Conservation (phyloP, 352 stramenopile species). For the Globisporangium orthogonon region DNA sequence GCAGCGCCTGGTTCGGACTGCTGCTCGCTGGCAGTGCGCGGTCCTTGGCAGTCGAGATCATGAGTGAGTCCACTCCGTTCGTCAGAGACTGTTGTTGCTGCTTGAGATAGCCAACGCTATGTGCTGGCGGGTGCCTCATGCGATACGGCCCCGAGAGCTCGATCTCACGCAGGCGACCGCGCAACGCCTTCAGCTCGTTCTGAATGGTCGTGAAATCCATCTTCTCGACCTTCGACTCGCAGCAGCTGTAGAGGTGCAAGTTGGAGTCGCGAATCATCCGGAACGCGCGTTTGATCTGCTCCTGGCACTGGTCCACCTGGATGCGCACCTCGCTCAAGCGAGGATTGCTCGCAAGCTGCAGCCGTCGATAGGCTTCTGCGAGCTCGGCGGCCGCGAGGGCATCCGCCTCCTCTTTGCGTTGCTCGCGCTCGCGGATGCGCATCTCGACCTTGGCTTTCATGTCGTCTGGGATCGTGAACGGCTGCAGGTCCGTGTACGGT, state of each 20-base stretch:
- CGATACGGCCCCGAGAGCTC: slow-evolving; percentile 12
- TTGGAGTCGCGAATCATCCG: slow-evolving; percentile 61
- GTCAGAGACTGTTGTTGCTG: neutral
- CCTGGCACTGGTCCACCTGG: slow-evolving; percentile 53
- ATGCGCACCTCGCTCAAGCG: slow-evolving; percentile 52
- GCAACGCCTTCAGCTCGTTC: slow-evolving; percentile 42
- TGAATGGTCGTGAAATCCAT: slow-evolving; percentile 39
- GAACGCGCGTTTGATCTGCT: slow-evolving; percentile 63
- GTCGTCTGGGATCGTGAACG: slow-evolving; percentile 72
- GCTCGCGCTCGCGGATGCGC: slow-evolving; percentile 52
- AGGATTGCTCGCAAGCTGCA: slow-evolving; percentile 56
- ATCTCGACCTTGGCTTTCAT: slow-evolving; percentile 75
- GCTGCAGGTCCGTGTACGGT: slow-evolving; percentile 57
- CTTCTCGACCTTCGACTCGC: slow-evolving; percentile 53
- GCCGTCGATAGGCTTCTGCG: slow-evolving; percentile 46
- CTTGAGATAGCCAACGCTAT: slow-evolving; percentile 1
- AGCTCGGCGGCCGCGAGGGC: slow-evolving; percentile 37
- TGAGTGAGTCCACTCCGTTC: slow-evolving; percentile 4
- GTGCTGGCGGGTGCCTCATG: slow-evolving; percentile 1
- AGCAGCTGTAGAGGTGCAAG: slow-evolving; percentile 56
- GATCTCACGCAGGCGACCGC: slow-evolving; percentile 27
- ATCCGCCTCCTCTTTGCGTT: slow-evolving; percentile 41
- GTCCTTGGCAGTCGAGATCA: slow-evolving; percentile 8
- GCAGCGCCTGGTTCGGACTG: slow-evolving; percentile 3
- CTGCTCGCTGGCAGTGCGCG: neutral